These are phyloP conservation scores for Leccinum broughii DNA, from an alignment of 768 basidiomycete species.

Conservation along the genomic window DNA sequence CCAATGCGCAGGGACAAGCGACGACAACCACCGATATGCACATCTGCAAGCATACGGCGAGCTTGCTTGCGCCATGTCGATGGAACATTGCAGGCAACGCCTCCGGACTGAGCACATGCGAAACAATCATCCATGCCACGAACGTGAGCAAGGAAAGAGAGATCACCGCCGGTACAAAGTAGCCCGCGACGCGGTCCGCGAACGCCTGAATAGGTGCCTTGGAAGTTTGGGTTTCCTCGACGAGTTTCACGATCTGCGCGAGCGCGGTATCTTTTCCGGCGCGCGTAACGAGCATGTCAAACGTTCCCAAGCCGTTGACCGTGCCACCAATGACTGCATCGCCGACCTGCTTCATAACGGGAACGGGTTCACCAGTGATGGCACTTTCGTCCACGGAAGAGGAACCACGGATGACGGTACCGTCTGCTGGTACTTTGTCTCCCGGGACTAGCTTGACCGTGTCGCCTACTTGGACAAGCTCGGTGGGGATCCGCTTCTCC, in stretches of 20 bases:
- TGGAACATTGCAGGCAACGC: slow-evolving; percentile 83
- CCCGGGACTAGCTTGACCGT: slow-evolving; percentile 93
- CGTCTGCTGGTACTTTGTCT: slow-evolving; percentile 95
- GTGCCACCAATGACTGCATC: slow-evolving; percentile 95
- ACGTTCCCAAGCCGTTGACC: slow-evolving; percentile 94
- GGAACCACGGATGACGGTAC: slow-evolving; percentile 81
- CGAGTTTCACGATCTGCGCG: slow-evolving; percentile 93
- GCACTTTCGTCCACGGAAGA: slow-evolving; percentile 95
- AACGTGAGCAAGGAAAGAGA: slow-evolving; percentile 81
- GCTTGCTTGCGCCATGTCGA: slow-evolving; percentile 75
- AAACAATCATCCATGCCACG: slow-evolving; percentile 76
- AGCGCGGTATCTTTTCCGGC: slow-evolving; percentile 97
- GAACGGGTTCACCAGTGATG: slow-evolving; percentile 91
- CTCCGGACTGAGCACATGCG: slow-evolving; percentile 53
- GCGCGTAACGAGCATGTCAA: slow-evolving; percentile 93
- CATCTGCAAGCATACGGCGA: slow-evolving; percentile 92
- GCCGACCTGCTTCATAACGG: slow-evolving; percentile 80
- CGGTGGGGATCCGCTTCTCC: slow-evolving; percentile 91
- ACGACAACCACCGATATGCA: slow-evolving; percentile 98
- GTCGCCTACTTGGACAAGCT: slow-evolving; percentile 93
- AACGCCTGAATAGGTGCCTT: slow-evolving; percentile 99
- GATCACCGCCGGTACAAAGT: slow-evolving; percentile 93
- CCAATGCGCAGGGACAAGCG: slow-evolving; percentile 96
- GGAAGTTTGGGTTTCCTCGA: slow-evolving; percentile 96
- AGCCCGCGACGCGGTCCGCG: slow-evolving; percentile 91